Conservation (phyloP, 371 early-diverging fungal genomes). For the Phascolomyces articulosus region DNA sequence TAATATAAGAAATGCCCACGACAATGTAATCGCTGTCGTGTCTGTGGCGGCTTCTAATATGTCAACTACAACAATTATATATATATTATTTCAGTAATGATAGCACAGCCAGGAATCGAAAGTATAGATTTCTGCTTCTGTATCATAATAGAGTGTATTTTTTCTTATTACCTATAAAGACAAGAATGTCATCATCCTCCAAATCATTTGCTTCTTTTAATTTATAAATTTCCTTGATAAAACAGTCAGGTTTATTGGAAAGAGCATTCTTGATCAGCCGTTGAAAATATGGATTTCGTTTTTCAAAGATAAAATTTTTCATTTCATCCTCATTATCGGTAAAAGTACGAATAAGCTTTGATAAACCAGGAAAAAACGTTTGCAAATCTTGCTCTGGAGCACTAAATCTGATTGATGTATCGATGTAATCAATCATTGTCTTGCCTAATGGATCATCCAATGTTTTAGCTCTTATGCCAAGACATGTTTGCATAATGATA, state of each 20-base stretch:
- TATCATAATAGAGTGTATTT: too few relatives aligned
- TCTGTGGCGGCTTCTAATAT: too few relatives aligned
- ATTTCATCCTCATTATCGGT: neutral
- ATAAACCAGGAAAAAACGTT: slow-evolving; percentile 16
- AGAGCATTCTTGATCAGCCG: slow-evolving; percentile 2
- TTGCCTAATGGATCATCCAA: slow-evolving; percentile 15
- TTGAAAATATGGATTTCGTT: slow-evolving; percentile 5
- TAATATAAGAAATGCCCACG: too few relatives aligned
- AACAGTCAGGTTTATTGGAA: neutral
- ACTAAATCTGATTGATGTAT: slow-evolving; percentile 6
- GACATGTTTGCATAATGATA: slow-evolving; percentile 6
- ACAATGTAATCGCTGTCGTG: too few relatives aligned
- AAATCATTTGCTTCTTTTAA: neutral
- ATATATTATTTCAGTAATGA: too few relatives aligned
- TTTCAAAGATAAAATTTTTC: neutral
- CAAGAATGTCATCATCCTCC: neutral
- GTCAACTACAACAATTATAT: too few relatives aligned
- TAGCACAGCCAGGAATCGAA: too few relatives aligned
- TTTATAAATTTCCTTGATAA: neutral
- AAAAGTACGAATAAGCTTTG: neutral
- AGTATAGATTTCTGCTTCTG: too few relatives aligned
- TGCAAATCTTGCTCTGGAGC: slow-evolving; percentile 11
- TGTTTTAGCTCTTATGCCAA: slow-evolving; percentile 6
- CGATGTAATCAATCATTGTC: slow-evolving; percentile 5
- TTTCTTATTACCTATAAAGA: slow-evolving; percentile 15